Evolutionary conservation across 2,329 filamentous ascomycete species (phyloP).

Genomic region (Erysiphe neolycopersici): DNA sequence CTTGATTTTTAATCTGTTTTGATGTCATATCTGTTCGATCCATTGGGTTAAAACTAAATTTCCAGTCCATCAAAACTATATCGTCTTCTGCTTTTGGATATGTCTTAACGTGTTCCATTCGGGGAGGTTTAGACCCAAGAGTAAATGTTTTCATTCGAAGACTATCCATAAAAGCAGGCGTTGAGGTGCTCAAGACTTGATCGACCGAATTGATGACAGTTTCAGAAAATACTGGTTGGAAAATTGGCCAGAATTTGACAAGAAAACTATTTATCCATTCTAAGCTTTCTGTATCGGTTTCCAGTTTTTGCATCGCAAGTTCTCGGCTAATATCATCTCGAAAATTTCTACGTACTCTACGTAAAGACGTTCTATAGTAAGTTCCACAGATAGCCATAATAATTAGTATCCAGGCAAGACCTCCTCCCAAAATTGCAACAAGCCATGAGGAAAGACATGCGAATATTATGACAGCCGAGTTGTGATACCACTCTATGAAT

Average conservation of each 20-base stretch:
- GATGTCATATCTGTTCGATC: constrained; percentile 79
- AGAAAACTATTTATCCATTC: constrained; percentile 99
- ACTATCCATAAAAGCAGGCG: constrained; percentile 78
- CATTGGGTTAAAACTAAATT: constrained; percentile 95
- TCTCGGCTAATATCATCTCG: constrained; percentile 81
- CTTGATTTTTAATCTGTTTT: constrained; percentile 74
- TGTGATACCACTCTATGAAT: constrained; percentile 83
- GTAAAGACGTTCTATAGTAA: constrained; percentile 88
- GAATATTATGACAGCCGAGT: constrained; percentile 79
- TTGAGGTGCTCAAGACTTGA: constrained; percentile 79
- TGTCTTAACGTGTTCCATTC: constrained; percentile 93
- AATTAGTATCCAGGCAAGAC: constrained; percentile 76
- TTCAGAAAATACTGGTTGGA: constrained; percentile 74
- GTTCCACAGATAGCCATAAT: constrained; percentile 81
- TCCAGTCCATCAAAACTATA: constrained; percentile 97
- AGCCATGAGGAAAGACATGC: constrained; percentile 80
- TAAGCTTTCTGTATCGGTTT: constrained; percentile 73
- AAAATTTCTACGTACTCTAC: constrained; percentile 82
- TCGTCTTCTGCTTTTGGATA: constrained; percentile 92
- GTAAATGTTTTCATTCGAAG: constrained; percentile 84
- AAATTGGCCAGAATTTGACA: constrained; percentile 98
- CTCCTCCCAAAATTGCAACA: constrained; percentile 66
- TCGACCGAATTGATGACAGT: constrained; percentile 87
- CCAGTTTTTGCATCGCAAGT: constrained; percentile 61
- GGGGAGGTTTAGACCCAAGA: constrained; percentile 78